Evolutionary conservation across 2,329 filamentous ascomycete genomes (phyloP), one percentile per base, ranked within the genome.

Genomic region (Microdochium paspali): DNA sequence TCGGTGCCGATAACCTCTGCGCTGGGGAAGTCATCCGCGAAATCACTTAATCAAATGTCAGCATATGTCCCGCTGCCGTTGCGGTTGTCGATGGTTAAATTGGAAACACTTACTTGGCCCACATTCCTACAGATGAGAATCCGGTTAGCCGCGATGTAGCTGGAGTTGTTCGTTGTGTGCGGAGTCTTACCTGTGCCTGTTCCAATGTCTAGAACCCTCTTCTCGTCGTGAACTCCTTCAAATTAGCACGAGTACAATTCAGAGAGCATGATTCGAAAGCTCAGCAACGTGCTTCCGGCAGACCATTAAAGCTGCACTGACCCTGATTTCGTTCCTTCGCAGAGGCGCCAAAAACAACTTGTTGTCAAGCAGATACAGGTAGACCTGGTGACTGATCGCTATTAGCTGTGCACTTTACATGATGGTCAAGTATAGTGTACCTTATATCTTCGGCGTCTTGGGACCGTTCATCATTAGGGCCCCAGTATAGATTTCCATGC

Each of bases 261-360:
- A n/a, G n/a, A n/a, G n/a, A n/a, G n/a, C n/a, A n/a, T n/a, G n/a
- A n/a, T n/a, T n/a, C n/a, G n/a, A n/a, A n/a, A n/a, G n/a, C n/a
- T n/a, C n/a, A n/a, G n/a, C n/a, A n/a, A n/a, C n/a, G n/a, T n/a
- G n/a, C n/a, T n/a, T n/a, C n/a, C n/a, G n/a, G n/a, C n/a, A n/a
- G n/a, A n/a, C n/a, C n/a, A n/a, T n/a, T n/a, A 43, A 4, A 12
- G 4, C 9, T 24, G 7, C 12, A 15, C 45, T 21, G 18, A 39
- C 26, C 18, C 23, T 12, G 21, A 40, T 18, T 12, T 21, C 20
- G 20, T 51, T 52, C 7, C 56, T 48, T 15, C 47, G 46, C 9
- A 62, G 51, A 4, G 54, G 54, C 21, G 59, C 58, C 25, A 59
- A 32, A 39, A 48, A 54, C 13, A 61, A 35, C 44, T 56, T 60